Percentiles rank a stretch among this genome's conserved stretches.
These are phyloP conservation scores for Rhodocollybia butyracea DNA, from an alignment of 768 basidiomycete species.

Conservation along the genomic window DNA sequence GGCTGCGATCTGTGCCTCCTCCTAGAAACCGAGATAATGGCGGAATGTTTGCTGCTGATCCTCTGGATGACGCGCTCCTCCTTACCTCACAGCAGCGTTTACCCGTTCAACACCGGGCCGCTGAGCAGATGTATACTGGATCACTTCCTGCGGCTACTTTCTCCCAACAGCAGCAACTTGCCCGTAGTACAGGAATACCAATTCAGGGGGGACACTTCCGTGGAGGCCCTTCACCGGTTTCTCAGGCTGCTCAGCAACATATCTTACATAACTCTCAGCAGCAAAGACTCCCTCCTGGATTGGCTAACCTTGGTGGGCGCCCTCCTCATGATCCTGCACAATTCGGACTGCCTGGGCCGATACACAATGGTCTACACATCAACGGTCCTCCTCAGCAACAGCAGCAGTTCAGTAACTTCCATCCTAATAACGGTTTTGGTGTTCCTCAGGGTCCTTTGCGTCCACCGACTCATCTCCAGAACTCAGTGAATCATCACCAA, in stretches of 20 bases:
- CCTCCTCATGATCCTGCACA: slow-evolving; percentile 78
- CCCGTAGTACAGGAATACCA: slow-evolving; percentile 50
- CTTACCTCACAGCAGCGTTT: slow-evolving; percentile 58
- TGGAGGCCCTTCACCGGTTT: slow-evolving; percentile 64
- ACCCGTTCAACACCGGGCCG: slow-evolving; percentile 42
- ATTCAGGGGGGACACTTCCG: slow-evolving; percentile 66
- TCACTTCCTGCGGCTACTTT: slow-evolving; percentile 43
- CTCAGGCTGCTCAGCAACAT: slow-evolving; percentile 42
- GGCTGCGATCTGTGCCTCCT: slow-evolving; percentile 64
- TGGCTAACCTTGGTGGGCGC: slow-evolving; percentile 79
- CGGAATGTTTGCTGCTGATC: slow-evolving; percentile 52
- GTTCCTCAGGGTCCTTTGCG: slow-evolving; percentile 46
- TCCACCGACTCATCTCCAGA: slow-evolving; percentile 46
- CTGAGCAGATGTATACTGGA: slow-evolving; percentile 56
- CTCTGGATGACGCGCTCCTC: slow-evolving; percentile 57
- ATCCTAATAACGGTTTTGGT: slow-evolving; percentile 41
- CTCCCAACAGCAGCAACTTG: slow-evolving; percentile 45
- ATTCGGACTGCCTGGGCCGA: slow-evolving; percentile 48
- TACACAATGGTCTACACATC: slow-evolving; percentile 45
- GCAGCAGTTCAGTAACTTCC: slow-evolving; percentile 50
- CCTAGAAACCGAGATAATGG: slow-evolving; percentile 57
- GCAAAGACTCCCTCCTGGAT: slow-evolving; percentile 73
- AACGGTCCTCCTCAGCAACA: slow-evolving; percentile 43
- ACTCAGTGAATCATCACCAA: slow-evolving; percentile 40
- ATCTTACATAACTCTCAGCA: slow-evolving; percentile 40